phyloP scores from a whole-genome alignment of 2,329 filamentous ascomycete genomes.

The Drechslera avenae region DNA sequence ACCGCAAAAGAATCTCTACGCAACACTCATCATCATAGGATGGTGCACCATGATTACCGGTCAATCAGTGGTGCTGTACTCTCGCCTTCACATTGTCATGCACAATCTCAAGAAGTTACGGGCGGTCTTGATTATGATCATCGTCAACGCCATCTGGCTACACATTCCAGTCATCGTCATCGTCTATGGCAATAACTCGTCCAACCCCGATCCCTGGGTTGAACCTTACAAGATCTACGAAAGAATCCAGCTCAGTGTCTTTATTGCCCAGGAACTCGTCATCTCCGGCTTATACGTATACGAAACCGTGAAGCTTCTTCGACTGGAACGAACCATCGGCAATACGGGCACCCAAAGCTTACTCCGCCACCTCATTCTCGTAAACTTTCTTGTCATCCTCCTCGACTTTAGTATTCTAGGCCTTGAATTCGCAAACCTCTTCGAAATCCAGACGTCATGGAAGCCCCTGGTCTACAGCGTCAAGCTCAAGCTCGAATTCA shows the following conservation, averaged over 20 bases:
- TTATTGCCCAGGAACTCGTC: constrained; percentile 46
- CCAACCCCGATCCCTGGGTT: constrained; percentile 35
- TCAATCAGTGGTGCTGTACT: constrained; percentile 65
- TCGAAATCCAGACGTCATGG: constrained; percentile 33
- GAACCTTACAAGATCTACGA: constrained; percentile 46
- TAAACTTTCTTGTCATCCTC: constrained; percentile 31
- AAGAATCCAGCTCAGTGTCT: constrained; percentile 49
- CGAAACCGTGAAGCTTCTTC: constrained; percentile 45
- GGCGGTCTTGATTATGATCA: constrained; percentile 61
- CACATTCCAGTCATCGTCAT: constrained; percentile 61
- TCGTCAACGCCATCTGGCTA: constrained; percentile 57
- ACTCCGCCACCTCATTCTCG: constrained; percentile 25
- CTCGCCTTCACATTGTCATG: constrained; percentile 63
- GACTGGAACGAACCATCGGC: constrained; percentile 20
- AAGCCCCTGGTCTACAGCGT: constrained; percentile 51
- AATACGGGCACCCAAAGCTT: constrained; percentile 18
- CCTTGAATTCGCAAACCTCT: constrained; percentile 25
- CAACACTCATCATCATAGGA: constrained; percentile 57
- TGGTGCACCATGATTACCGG: constrained; percentile 66
- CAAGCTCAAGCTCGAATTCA: constrained; percentile 59
- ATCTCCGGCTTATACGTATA: constrained; percentile 57
- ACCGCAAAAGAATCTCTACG: constrained; percentile 23
- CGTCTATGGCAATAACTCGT: constrained; percentile 56
- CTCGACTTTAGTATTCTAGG: constrained; percentile 30
- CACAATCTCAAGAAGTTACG: constrained; percentile 54